These are phyloP conservation scores for Aechmea fasciata DNA, from an alignment of 176 grass and related monocot species.

Conservation along the genomic window DNA sequence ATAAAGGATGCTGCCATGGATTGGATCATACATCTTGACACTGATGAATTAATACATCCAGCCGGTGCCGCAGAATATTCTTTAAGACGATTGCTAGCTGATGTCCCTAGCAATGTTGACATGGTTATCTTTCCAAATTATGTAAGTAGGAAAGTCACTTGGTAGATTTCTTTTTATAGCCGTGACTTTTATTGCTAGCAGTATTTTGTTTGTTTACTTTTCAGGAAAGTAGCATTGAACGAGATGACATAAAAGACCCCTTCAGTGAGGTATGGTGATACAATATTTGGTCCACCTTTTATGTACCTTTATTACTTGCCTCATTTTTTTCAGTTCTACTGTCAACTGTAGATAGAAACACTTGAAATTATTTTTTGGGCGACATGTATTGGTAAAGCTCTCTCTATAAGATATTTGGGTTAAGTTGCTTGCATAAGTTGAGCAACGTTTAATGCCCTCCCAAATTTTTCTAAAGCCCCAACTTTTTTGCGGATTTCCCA, in stretches of 20 bases:
- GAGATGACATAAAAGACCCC: slow-evolving; percentile 79
- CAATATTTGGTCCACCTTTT: not conserved
- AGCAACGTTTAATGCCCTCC: not conserved
- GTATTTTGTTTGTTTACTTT: slow-evolving; percentile 12
- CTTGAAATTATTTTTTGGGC: not conserved
- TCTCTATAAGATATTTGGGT: not conserved
- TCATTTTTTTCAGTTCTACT: not conserved
- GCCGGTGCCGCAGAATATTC: slow-evolving; percentile 70
- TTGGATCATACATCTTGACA: slow-evolving; percentile 98
- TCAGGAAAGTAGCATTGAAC: slow-evolving; percentile 85
- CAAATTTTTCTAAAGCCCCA: not conserved
- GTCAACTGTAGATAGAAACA: not conserved
- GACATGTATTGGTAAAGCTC: not conserved
- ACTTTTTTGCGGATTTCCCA: not conserved
- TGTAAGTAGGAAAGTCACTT: slow-evolving; percentile 37
- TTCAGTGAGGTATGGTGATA: slow-evolving; percentile 63
- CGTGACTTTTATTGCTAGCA: not conserved
- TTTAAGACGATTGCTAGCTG: slow-evolving; percentile 46
- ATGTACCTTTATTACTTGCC: not conserved
- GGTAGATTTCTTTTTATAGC: not conserved
- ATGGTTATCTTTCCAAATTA: slow-evolving; percentile 99
- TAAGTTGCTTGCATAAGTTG: not conserved
- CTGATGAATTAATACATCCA: slow-evolving; percentile 84
- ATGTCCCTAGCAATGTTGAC: slow-evolving; percentile 62
- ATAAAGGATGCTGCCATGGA: slow-evolving; percentile 74